These are phyloP conservation scores for Circinella minor DNA, from an alignment of 371 early-diverging fungal species.

Conservation along the genomic window DNA sequence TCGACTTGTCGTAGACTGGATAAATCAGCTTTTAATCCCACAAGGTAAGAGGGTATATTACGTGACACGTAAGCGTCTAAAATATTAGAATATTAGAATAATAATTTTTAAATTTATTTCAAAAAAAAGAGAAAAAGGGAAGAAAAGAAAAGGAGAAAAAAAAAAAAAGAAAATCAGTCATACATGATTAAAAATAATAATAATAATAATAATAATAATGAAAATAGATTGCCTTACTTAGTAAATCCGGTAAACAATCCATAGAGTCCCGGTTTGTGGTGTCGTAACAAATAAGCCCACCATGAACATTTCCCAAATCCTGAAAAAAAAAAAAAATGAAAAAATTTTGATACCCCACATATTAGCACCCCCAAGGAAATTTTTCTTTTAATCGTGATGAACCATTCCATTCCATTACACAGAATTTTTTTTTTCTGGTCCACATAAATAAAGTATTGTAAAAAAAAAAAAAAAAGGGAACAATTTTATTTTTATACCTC, in stretches of 20 bases:
- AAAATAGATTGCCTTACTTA: conserved; percentile 33
- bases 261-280: conserved; percentile 33
- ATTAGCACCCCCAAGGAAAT: background rate
- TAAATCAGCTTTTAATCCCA: conserved; percentile 42
- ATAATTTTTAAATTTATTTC: background rate
- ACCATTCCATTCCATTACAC: too few relatives aligned
- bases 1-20: conserved; percentile 29
- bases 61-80: conserved; percentile 34
- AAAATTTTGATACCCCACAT: background rate
- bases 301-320: conserved; percentile 33
- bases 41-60: conserved; percentile 37
- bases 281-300: conserved; percentile 48
- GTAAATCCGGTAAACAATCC: conserved; percentile 41
- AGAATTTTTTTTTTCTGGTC: too few relatives aligned
- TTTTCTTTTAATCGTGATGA: too few relatives aligned
- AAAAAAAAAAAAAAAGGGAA: background rate
- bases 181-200: conserved; percentile 14
- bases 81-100: too few relatives aligned
- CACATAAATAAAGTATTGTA: too few relatives aligned
- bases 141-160: background rate
- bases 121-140: conserved; percentile 1
- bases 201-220: conserved; percentile 5
- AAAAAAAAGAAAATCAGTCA: too few relatives aligned
- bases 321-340: conserved; percentile 10
- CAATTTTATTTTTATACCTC: conserved; percentile 21